A percentile compares a stretch with the other conserved stretches of the same genome.
Conservation (phyloP, 192 early-diverging fungal species). For the Kickxella alabastrina region DNA sequence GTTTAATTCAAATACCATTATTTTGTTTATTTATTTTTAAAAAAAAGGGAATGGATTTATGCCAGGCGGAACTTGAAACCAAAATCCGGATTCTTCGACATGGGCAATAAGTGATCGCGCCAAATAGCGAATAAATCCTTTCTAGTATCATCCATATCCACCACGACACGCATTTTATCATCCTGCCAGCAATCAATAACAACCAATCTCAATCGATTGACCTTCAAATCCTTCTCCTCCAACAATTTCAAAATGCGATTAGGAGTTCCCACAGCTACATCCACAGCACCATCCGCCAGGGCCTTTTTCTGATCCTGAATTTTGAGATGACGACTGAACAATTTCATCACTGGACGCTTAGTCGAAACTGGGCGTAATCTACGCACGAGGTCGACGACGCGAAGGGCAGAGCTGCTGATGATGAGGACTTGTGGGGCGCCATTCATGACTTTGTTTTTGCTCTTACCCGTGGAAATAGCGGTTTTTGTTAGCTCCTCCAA, state of each 20-base stretch:
- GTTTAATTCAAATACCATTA: too few species aligned
- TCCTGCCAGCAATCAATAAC: conserved; percentile 50
- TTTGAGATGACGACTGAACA: conserved; percentile 49
- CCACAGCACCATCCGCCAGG: conserved; percentile 14
- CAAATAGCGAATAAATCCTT: conserved; percentile 46
- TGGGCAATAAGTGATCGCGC: conserved; percentile 39
- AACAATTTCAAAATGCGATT: conserved; percentile 43
- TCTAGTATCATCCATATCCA: conserved; percentile 49
- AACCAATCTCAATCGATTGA: conserved; percentile 36
- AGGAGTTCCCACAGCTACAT: conserved; percentile 46
- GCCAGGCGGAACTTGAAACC: conserved; percentile 32
- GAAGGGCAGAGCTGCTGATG: conserved; percentile 40
- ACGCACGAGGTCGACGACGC: conserved; percentile 43
- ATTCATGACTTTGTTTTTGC: conserved; percentile 32
- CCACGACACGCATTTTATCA: conserved; percentile 46
- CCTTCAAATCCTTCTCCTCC: conserved; percentile 20
- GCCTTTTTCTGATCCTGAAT: conserved; percentile 24
- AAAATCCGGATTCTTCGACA: conserved; percentile 33
- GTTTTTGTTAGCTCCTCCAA: conserved; percentile 30
- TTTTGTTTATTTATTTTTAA: too few species aligned
- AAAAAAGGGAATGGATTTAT: too few species aligned
- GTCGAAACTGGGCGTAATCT: conserved; percentile 17
- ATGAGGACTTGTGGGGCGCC: conserved; percentile 46
- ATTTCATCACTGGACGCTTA: conserved; percentile 28
- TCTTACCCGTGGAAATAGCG: conserved; percentile 19